Conservation (phyloP, 2,329 filamentous ascomycete species). For the Rhynchosporium secalis region DNA sequence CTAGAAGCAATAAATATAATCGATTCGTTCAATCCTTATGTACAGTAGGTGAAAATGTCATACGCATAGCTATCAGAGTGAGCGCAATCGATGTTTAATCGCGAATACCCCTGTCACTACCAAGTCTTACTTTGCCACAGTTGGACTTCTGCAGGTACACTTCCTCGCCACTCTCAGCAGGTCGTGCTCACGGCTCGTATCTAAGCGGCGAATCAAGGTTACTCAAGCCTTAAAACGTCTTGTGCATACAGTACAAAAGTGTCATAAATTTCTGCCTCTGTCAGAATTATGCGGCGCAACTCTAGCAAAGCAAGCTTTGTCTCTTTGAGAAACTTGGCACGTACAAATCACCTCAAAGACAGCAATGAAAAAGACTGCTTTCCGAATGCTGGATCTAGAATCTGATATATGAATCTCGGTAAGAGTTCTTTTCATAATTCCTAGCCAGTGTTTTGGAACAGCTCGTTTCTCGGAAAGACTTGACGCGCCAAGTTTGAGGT, state of each 20-base stretch:
- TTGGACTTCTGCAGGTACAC: constrained; percentile 1
- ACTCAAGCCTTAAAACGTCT: no score
- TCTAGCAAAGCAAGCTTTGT: background rate
- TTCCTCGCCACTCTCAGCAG: background rate
- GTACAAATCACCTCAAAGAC: background rate
- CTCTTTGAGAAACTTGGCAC: background rate
- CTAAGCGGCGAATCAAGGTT: background rate
- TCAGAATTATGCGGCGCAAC: no score
- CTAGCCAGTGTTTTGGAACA: background rate
- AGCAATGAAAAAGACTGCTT: background rate
- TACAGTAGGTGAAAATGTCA: no score
- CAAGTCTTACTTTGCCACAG: background rate
- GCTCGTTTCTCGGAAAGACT: background rate
- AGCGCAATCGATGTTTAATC: no score
- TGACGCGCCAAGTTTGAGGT: background rate
- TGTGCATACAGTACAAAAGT: no score
- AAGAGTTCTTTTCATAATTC: background rate
- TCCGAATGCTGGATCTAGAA: constrained; percentile 1
- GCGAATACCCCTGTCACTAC: no score
- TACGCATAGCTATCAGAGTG: no score
- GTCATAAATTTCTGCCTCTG: no score
- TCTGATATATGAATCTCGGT: background rate
- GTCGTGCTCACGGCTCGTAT: background rate
- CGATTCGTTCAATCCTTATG: no score
- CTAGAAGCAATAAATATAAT: no score